These are phyloP conservation scores for Marchantia polymorpha DNA, from an alignment of 225 moss, liverwort and hornwort genomes.

Conservation along the genomic window DNA sequence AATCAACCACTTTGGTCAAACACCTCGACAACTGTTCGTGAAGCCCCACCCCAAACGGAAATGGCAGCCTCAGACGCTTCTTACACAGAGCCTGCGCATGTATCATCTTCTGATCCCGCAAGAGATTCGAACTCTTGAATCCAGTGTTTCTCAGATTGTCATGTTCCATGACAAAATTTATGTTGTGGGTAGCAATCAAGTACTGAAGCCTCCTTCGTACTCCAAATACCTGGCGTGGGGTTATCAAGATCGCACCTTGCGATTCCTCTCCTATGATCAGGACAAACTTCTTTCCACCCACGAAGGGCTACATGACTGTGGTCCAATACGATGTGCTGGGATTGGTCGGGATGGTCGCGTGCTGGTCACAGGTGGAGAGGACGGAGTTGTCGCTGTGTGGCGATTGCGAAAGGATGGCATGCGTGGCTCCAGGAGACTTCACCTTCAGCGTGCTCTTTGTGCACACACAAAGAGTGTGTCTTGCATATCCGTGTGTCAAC, in stretches of 20 bases:
- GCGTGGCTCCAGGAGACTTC: constrained; percentile 57
- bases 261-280: constrained; percentile 89
- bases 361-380: constrained; percentile 88
- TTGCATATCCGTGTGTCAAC: constrained; percentile 88
- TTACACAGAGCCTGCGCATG: constrained; percentile 55
- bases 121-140: constrained; percentile 71
- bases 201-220: constrained; percentile 82
- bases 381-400: constrained; percentile 93
- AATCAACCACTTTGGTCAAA: constrained; percentile 99
- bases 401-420: constrained; percentile 65
- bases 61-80: constrained; percentile 66
- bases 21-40: constrained; percentile 84
- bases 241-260: constrained; percentile 85
- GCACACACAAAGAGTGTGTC: constrained; percentile 86
- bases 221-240: constrained; percentile 84
- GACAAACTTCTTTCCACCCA: constrained; percentile 88
- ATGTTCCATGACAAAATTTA: constrained; percentile 79
- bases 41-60: constrained; percentile 88
- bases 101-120: constrained; percentile 68
- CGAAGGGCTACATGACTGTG: constrained; percentile 89
- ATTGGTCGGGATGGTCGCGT: constrained; percentile 93
- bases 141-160: constrained; percentile 77
- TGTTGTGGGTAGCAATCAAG: constrained; percentile 62
- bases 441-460: constrained; percentile 82
- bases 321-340: constrained; percentile 82